Base-by-base conservation (phyloP, 345 rosid genomes). In the Carallia brachiata region DNA sequence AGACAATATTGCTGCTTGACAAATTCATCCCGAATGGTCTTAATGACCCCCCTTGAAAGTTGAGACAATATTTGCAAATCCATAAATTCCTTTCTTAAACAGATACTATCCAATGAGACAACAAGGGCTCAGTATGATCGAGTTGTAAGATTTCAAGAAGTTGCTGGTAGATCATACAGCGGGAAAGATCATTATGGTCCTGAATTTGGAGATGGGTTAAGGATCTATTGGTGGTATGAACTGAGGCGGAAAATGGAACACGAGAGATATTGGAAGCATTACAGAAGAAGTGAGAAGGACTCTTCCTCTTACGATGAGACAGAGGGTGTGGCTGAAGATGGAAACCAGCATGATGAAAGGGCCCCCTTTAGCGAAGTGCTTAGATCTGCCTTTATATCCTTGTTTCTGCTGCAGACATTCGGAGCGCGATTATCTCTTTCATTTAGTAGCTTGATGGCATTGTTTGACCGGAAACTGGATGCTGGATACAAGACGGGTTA, bases 401-500 rank as follows among this genome's bases (percentile, higher is more conserved):
- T 94, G 53, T 81, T 87, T 61, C 70, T 94, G 27, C 75, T 94
- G 40, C 80, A 79, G 58, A 78, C 83, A 4, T 73, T 94, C 1
- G 97, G 98, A 3, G 70, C 77, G 62, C 81, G 37, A 32, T 71
- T 87, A 52, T 91, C 97, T 58, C 93, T 90, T 65, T 70, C 91
- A 6, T 85, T 83, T 68, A 88, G 90, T 80, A 78, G 86, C 74
- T 65, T 84, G 36, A 59, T 65, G n/a, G 97, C 97, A 10, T 75
- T 89, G 64, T 69, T 86, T 7, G 98, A 94, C 77, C 68, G 73
- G 55, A 88, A 88, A 70, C 67, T 94, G 59, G 98, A 94, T 82
- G 75, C 77, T 57, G 96, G 97, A 55, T 94, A 91, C 77, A 94
- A 94, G 77, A 64, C 82, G 1, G 98, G 96, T n/a, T 88, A 89